phyloP scores from a whole-genome alignment of 495 filamentous ascomycete genomes.

The Acidiella bohemica region DNA sequence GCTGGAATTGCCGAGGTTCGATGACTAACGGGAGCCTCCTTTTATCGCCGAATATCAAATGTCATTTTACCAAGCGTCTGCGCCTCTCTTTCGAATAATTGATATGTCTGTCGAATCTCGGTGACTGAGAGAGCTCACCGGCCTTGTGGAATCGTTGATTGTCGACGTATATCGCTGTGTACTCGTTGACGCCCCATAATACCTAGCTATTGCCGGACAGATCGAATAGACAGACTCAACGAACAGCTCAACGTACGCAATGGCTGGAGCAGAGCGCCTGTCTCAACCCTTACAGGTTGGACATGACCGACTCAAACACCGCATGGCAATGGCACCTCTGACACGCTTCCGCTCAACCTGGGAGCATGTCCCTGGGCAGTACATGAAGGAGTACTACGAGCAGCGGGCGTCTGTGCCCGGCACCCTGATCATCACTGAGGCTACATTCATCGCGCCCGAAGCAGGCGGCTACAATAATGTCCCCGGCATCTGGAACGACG shows the following conservation, averaged over 20 bases:
- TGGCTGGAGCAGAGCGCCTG: not conserved
- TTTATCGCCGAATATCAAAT: no score
- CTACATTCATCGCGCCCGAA: conserved; percentile 43
- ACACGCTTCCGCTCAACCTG: conserved; percentile 16
- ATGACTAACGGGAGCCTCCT: no score
- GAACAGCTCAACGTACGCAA: no score
- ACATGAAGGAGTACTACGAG: conserved; percentile 45
- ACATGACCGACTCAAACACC: conserved; percentile 14
- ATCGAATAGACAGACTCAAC: not conserved
- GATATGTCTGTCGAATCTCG: no score
- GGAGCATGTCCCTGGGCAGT: conserved; percentile 26
- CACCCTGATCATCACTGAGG: conserved; percentile 53
- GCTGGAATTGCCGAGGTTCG: no score
- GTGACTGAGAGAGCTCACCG: no score
- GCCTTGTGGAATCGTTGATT: no score
- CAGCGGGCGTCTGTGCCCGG: conserved; percentile 48
- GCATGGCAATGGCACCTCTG: conserved; percentile 16
- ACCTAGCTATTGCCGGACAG: not conserved
- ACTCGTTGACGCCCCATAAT: no score
- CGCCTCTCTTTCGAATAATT: no score
- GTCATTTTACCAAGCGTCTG: no score
- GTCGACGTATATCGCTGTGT: no score
- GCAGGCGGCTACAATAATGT: conserved; percentile 41
- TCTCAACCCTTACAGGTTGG: conserved; percentile 15
- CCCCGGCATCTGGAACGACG: conserved; percentile 50